Evolutionary conservation across 140 eudicot genomes (phyloP), one percentile per base, ranked within the genome.

Genomic region (Erigeron philadelphicus): DNA sequence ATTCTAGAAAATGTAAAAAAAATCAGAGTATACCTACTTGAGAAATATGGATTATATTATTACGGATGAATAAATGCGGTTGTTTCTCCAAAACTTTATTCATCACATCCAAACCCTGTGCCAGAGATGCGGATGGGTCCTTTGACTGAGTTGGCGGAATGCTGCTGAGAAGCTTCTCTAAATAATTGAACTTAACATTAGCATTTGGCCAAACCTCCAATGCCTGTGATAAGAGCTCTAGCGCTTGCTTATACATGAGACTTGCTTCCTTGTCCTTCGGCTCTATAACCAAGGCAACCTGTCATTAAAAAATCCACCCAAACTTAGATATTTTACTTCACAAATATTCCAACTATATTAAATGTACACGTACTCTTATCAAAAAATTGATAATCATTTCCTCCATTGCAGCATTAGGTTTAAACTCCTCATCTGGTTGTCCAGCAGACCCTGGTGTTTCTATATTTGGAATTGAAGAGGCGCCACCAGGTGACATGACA

Each of bases 401-500:
- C 74, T 94, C 99, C 99, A 94, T 94, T 3, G 99, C 99, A 61
- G 99, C 97, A 85, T 94, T 94, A 9, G 99, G 99, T 76, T 90
- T 94, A 74, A 87, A 94, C 72, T 94, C 99, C 72, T 94, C 99
- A 81, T 89, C 97, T 48, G 96, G 89, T 75, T 89, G 99, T 54
- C 91, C 93, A 44, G 88, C 67, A 66, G 99, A 80, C 64, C 97
- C 97, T 19, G 97, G 89, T 56, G 97, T 89, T 79, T 87, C 99
- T 23, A 87, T 83, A 78, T 81, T 94, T 52, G 96, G 85, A 58
- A 94, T 85, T 13, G 99, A 89, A 46, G 97, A 82, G 74, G 95
- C 71, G 11, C 95, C 99, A 62, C 95, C 89, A 72, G 99, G 99
- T 70, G 99, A 94, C 90, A 90, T 87, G 77, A 89, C 99, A 67